Conservation (phyloP, 2,329 filamentous ascomycete genomes). For the Ophiostoma novo-ulmi region DNA sequence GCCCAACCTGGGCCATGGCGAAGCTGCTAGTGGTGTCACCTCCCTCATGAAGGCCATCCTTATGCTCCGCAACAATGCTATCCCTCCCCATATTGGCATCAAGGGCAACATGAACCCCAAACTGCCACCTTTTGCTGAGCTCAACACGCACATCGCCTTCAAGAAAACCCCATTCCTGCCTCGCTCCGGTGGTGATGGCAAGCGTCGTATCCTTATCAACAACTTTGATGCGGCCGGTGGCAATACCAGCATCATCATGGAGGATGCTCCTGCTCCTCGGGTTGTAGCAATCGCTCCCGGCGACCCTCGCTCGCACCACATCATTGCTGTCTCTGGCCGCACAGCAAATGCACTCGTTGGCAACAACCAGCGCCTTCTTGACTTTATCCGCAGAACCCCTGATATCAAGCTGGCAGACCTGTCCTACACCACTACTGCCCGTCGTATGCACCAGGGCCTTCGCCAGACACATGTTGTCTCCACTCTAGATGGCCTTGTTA, state of each 20-base stretch:
- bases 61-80: constrained; percentile 58
- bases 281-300: constrained; percentile 26
- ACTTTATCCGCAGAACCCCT: constrained; percentile 49
- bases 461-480: constrained; percentile 50
- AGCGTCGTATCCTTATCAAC: constrained; percentile 53
- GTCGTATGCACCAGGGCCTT: constrained; percentile 53
- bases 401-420: constrained; percentile 52
- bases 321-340: constrained; percentile 56
- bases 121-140: constrained; percentile 50
- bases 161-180: constrained; percentile 46
- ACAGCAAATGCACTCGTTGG: constrained; percentile 51
- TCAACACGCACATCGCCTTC: constrained; percentile 55
- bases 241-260: constrained; percentile 62
- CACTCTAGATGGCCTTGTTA: constrained; percentile 21
- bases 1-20: constrained; percentile 59
- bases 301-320: constrained; percentile 52
- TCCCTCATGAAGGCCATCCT: constrained; percentile 59
- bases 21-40: constrained; percentile 57
- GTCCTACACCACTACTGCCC: constrained; percentile 64
- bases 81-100: constrained; percentile 64
- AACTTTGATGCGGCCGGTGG: constrained; percentile 64
- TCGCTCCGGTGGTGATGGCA: constrained; percentile 42
- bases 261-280: constrained; percentile 49
- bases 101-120: constrained; percentile 57
- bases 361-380: constrained; percentile 53